A percentile compares a stretch with the other conserved stretches of the same genome.
These are phyloP conservation scores for Pythium volutum DNA, from an alignment of 352 stramenopile species.

Conservation along the genomic window DNA sequence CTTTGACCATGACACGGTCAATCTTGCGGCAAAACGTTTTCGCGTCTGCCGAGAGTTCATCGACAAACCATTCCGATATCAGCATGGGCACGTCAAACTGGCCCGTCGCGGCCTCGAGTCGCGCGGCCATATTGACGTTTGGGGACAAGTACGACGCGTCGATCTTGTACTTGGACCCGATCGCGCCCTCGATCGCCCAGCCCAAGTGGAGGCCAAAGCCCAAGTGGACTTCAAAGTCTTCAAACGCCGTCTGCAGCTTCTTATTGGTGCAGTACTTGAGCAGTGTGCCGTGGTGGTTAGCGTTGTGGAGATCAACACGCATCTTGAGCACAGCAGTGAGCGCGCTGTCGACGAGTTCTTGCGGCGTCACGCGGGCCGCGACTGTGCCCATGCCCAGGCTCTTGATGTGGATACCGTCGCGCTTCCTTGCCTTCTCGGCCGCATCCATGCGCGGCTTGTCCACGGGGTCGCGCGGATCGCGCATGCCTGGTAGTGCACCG, in stretches of 20 bases:
- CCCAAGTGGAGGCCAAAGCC: conserved; percentile 97
- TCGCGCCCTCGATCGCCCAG: conserved; percentile 98
- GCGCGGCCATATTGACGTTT: conserved; percentile 97
- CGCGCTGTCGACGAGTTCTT: conserved; percentile 92
- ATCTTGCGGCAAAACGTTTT: conserved; percentile 90
- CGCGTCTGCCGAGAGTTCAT: conserved; percentile 88
- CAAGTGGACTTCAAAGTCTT: conserved; percentile 91
- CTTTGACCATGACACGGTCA: conserved; percentile 96
- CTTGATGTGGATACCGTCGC: conserved; percentile 70
- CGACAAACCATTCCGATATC: conserved; percentile 93
- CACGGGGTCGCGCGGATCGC: conserved; percentile 68
- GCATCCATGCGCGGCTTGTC: conserved; percentile 72
- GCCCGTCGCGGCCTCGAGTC: conserved; percentile 94
- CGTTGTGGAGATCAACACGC: conserved; percentile 94
- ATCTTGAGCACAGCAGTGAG: conserved; percentile 96
- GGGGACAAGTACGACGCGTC: conserved; percentile 97
- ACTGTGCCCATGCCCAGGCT: conserved; percentile 44
- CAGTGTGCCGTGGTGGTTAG: conserved; percentile 82
- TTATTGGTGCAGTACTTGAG: conserved; percentile 83
- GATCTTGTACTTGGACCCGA: conserved; percentile 98
- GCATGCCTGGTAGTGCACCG: conserved; percentile 77
- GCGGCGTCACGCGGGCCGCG: conserved; percentile 48
- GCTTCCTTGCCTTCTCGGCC: conserved; percentile 52
- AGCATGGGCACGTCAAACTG: conserved; percentile 96
- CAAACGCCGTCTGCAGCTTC: conserved; percentile 80